These are phyloP conservation scores for Geotrichum carabidarum DNA, from an alignment of 1,139 yeast species.

Conservation along the genomic window DNA sequence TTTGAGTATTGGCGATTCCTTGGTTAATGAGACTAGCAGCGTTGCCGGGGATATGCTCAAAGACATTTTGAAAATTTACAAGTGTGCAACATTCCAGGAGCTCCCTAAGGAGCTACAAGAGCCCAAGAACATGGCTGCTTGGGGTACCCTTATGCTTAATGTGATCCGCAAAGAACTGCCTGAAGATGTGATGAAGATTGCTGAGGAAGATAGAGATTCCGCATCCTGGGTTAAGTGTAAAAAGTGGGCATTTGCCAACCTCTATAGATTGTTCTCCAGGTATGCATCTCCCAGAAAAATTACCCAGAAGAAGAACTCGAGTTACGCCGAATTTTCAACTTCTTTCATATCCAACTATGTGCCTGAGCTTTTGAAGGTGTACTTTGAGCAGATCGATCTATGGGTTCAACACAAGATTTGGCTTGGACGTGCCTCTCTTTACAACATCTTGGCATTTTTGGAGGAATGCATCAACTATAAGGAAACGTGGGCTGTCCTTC, in stretches of 20 bases:
- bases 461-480: conserved; percentile 68
- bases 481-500: conserved; percentile 61
- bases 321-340: conserved; percentile 36
- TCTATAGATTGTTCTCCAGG: conserved; percentile 64
- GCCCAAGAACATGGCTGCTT: conserved; percentile 52
- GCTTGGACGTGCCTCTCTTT: conserved; percentile 64
- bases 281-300: conserved; percentile 49
- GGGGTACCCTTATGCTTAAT: conserved; percentile 75
- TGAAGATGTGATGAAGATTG: conserved; percentile 42
- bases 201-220: conserved; percentile 45
- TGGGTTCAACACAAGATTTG: conserved; percentile 67
- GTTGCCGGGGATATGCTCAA: conserved; percentile 71
- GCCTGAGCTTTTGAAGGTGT: conserved; percentile 65
- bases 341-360: conserved; percentile 46
- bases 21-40: conserved; percentile 44
- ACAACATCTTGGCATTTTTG: conserved; percentile 61
- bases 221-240: conserved; percentile 70
- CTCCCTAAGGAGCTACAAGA: conserved; percentile 66
- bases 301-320: conserved; percentile 32
- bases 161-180: conserved; percentile 63
- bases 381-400: conserved; percentile 59
- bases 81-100: conserved; percentile 71
- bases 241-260: conserved; percentile 85
- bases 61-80: conserved; percentile 69
- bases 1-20: conserved; percentile 56